Percentiles rank a stretch among this genome's conserved stretches.
Evolutionary conservation across 805 yeast genomes (phyloP).

Genomic region (Schwanniomyces pseudopolymorphus): DNA sequence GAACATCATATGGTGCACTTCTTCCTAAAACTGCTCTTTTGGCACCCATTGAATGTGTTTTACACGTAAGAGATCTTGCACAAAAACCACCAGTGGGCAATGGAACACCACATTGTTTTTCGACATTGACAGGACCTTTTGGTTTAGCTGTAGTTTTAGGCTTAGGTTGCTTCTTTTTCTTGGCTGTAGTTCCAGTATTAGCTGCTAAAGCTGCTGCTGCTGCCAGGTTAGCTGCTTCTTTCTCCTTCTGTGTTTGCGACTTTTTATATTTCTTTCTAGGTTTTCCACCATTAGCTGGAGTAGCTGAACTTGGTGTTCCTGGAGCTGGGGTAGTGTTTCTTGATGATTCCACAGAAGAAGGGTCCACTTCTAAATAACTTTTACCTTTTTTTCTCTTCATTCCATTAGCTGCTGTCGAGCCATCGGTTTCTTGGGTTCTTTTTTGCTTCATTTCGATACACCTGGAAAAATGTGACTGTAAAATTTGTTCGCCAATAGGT

Average conservation of each 20-base stretch:
- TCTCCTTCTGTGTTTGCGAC: conserved; percentile 43
- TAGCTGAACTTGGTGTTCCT: conserved; percentile 20
- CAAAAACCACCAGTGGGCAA: conserved; percentile 93
- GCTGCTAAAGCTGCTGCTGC: conserved; percentile 45
- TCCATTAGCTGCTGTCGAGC: conserved; percentile 9
- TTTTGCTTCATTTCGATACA: conserved; percentile 41
- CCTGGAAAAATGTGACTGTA: conserved; percentile 30
- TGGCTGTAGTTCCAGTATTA: conserved; percentile 13
- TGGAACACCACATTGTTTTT: conserved; percentile 94
- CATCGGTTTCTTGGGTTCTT: conserved; percentile 16
- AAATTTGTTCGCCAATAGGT: conserved; percentile 39
- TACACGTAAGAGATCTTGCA: conserved; percentile 94
- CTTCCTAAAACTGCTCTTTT: conserved; percentile 94
- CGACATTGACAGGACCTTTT: conserved; percentile 86
- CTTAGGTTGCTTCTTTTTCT: conserved; percentile 34
- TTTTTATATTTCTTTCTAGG: conserved; percentile 47
- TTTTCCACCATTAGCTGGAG: conserved; percentile 14
- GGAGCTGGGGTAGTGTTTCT: conserved; percentile 39
- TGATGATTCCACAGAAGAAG: conserved; percentile 40
- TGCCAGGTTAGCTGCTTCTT: conserved; percentile 47
- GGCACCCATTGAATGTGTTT: conserved; percentile 98
- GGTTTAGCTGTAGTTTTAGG: conserved; percentile 51
- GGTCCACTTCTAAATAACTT: conserved; percentile 30
- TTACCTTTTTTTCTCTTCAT: conserved; percentile 27
- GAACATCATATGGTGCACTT: conserved; percentile 85